phyloP scores from a whole-genome alignment of 2,329 filamentous ascomycete species.

The Myriosclerotinia scirpicola region DNA sequence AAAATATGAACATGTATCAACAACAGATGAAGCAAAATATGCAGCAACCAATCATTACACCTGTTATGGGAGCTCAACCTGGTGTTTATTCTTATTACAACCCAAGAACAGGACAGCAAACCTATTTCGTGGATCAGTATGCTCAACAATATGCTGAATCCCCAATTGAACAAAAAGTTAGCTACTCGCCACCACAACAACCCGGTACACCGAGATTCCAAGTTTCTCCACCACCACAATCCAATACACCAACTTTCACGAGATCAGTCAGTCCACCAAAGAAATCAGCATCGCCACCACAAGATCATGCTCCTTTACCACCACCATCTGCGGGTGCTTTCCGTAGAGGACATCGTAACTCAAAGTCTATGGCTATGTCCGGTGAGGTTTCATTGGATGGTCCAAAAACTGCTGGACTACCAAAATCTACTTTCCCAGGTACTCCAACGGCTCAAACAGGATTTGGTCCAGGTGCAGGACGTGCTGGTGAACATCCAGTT shows the following conservation, averaged over 20 bases:
- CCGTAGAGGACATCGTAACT: slow-evolving; percentile 92
- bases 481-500: slow-evolving; percentile 89
- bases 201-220: slow-evolving; percentile 70
- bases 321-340: slow-evolving; percentile 89
- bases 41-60: slow-evolving; percentile 48
- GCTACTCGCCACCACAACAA: slow-evolving; percentile 53
- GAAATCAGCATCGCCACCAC: slow-evolving; percentile 67
- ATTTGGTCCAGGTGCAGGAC: slow-evolving; percentile 89
- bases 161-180: slow-evolving; percentile 39
- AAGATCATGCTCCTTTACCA: slow-evolving; percentile 71
- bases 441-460: slow-evolving; percentile 71
- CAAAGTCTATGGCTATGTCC: slow-evolving; percentile 59
- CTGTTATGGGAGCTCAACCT: slow-evolving; percentile 62
- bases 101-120: slow-evolving; percentile 79
- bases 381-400: slow-evolving; percentile 38
- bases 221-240: slow-evolving; percentile 71
- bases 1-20: slow-evolving; percentile 55
- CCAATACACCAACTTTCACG: slow-evolving; percentile 49
- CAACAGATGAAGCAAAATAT: slow-evolving; percentile 41
- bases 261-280: slow-evolving; percentile 68
- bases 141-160: slow-evolving; percentile 47
- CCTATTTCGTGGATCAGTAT: slow-evolving; percentile 60
- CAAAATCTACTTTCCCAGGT: slow-evolving; percentile 77
- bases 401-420: slow-evolving; percentile 61
- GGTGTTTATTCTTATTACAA: slow-evolving; percentile 84